Evolutionary conservation across 2,329 filamentous ascomycete genomes (phyloP).

Genomic region (Keithomyces neogunnii): DNA sequence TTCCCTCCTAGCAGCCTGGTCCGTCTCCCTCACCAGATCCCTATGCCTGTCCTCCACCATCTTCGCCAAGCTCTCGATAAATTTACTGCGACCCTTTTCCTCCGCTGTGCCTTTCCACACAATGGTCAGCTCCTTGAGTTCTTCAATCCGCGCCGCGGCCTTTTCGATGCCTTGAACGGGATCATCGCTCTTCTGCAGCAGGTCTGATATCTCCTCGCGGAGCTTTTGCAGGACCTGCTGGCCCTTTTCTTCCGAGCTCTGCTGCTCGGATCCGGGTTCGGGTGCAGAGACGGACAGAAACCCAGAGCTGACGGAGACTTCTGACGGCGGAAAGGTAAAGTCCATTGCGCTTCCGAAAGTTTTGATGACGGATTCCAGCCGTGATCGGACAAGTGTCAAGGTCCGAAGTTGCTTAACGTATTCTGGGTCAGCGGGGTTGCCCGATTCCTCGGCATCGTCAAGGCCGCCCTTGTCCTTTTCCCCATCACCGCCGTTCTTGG

Average conservation of each 20-base stretch:
- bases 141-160: slow-evolving; percentile 65
- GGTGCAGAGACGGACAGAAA: slow-evolving; percentile 88
- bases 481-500: slow-evolving; percentile 7
- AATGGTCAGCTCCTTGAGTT: slow-evolving; percentile 64
- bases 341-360: slow-evolving; percentile 94
- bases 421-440: slow-evolving; percentile 40
- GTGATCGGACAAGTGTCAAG: slow-evolving; percentile 69
- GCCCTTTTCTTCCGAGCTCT: slow-evolving; percentile 77
- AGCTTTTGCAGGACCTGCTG: slow-evolving; percentile 68
- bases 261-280: slow-evolving; percentile 53
- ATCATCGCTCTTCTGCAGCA: slow-evolving; percentile 51
- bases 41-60: slow-evolving; percentile 69
- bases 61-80: slow-evolving; percentile 74
- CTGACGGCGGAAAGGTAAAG: slow-evolving; percentile 84
- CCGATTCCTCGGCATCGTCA: slow-evolving; percentile 3
- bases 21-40: slow-evolving; percentile 44
- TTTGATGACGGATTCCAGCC: slow-evolving; percentile 84
- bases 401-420: slow-evolving; percentile 76
- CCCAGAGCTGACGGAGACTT: slow-evolving; percentile 72
- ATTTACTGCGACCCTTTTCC: slow-evolving; percentile 73
- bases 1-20: slow-evolving; percentile 31
- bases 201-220: slow-evolving; percentile 59
- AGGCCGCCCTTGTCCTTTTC: slow-evolving; percentile 16
- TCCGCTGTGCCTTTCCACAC: slow-evolving; percentile 96
- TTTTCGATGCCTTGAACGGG: slow-evolving; percentile 61